These are phyloP conservation scores for Suillus cothurnatus DNA, from an alignment of 768 basidiomycete genomes.

Conservation along the genomic window DNA sequence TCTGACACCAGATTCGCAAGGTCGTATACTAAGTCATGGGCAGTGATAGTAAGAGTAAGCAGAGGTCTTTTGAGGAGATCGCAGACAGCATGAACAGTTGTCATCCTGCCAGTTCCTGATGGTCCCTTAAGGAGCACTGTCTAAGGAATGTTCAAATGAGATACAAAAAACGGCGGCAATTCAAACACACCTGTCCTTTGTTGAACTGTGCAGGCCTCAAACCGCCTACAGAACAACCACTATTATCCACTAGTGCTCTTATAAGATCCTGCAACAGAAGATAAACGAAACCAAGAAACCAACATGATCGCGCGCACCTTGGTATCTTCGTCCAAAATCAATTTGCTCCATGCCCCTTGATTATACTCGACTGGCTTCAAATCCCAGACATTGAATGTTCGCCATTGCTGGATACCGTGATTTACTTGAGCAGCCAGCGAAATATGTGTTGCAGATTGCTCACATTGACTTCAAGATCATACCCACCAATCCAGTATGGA, in stretches of 20 bases:
- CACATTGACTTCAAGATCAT: neutral
- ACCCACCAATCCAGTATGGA: slow-evolving; percentile 5
- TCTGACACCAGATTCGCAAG: neutral
- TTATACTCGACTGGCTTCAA: neutral
- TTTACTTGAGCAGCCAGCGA: neutral
- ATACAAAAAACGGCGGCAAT: neutral
- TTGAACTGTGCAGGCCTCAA: neutral
- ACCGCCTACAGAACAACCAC: neutral
- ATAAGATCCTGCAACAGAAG: slow-evolving; percentile 1
- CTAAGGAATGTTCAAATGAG: neutral
- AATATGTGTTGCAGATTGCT: neutral
- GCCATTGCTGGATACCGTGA: neutral
- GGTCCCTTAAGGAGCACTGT: neutral
- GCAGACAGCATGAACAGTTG: neutral
- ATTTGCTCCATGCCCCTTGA: neutral
- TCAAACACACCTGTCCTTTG: neutral
- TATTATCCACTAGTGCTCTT: neutral
- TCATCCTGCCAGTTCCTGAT: slow-evolving; percentile 1
- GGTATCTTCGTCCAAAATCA: neutral
- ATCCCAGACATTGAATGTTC: neutral
- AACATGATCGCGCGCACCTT: neutral
- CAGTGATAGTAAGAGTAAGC: neutral
- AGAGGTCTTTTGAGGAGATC: slow-evolving; percentile 1
- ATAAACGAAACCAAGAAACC: neutral
- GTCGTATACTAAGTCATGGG: too few species aligned